These are phyloP conservation scores for Karstenula rhodostoma DNA, from an alignment of 2,329 filamentous ascomycete species.

Conservation along the genomic window DNA sequence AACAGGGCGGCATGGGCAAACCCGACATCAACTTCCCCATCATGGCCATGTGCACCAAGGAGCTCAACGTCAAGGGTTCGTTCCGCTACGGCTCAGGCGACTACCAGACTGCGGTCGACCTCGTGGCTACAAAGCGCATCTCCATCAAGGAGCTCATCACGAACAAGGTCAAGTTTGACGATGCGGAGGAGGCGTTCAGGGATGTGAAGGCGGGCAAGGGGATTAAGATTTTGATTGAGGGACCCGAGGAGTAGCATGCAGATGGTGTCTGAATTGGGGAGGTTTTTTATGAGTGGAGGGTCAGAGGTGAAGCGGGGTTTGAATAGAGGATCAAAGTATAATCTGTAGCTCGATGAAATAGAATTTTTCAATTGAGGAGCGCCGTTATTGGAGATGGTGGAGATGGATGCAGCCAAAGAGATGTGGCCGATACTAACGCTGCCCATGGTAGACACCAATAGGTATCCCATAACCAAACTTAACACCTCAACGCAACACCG, in stretches of 20 bases:
- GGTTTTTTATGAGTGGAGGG: no score
- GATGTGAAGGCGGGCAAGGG: conserved; percentile 86
- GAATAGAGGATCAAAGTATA: no score
- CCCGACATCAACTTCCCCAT: conserved; percentile 90
- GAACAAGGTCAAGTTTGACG: conserved; percentile 76
- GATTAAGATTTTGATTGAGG: conserved; percentile 68
- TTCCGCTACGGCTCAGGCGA: conserved; percentile 92
- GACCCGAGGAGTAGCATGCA: conserved; percentile 36
- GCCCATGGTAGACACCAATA: no score
- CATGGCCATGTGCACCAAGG: conserved; percentile 87
- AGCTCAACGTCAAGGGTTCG: conserved; percentile 84
- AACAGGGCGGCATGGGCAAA: conserved; percentile 79
- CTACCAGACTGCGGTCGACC: conserved; percentile 81
- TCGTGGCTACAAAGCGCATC: conserved; percentile 76
- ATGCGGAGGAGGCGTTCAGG: conserved; percentile 86
- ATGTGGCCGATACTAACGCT: no score
- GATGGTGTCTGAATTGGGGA: no score
- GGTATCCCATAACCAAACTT: no score
- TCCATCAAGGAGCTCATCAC: conserved; percentile 81
- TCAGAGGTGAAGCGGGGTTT: no score
- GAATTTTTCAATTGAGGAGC: no score
- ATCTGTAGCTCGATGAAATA: no score
- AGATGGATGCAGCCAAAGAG: no score
- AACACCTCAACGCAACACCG: no score
- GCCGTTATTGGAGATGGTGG: no score